phyloP scores from a whole-genome alignment of 345 rosid genomes.

The Salix suchowensis region DNA sequence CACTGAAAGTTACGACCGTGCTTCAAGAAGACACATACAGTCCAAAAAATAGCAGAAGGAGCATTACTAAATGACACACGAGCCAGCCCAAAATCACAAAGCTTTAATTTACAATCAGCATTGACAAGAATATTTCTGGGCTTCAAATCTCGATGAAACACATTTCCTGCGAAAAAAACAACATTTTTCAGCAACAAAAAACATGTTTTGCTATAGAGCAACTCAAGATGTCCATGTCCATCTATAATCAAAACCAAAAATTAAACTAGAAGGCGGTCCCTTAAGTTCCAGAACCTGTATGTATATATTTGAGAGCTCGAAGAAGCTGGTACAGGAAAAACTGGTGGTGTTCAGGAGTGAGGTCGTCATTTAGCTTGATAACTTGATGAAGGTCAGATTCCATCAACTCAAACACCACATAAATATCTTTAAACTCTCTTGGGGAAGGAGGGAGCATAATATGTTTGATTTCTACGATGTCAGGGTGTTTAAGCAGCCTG shows the following conservation, averaged over 20 bases:
- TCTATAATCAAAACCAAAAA: conserved; percentile 14
- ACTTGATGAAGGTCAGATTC: conserved; percentile 97
- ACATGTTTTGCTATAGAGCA: neutral
- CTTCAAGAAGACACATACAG: conserved; percentile 61
- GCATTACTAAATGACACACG: conserved; percentile 86
- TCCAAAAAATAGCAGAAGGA: conserved; percentile 98
- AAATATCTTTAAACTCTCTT: conserved; percentile 87
- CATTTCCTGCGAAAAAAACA: conserved; percentile 55
- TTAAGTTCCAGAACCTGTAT: conserved; percentile 51
- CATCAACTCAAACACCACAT: conserved; percentile 96
- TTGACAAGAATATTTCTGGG: conserved; percentile 95
- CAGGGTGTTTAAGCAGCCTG: conserved; percentile 75
- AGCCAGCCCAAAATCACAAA: conserved; percentile 98
- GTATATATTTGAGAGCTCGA: conserved; percentile 87
- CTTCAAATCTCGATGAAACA: conserved; percentile 93
- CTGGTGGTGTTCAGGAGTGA: conserved; percentile 86
- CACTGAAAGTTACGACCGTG: neutral
- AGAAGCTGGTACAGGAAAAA: conserved; percentile 99
- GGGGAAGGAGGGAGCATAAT: conserved; percentile 97
- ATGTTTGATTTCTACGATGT: conserved; percentile 85
- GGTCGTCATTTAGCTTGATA: conserved; percentile 79
- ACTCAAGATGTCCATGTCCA: neutral
- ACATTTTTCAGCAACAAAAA: neutral
- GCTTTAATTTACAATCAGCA: conserved; percentile 94
- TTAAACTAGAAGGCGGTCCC: neutral